Conservation (phyloP, 495 filamentous ascomycete species). For the Saxispiralis lemnorum region DNA sequence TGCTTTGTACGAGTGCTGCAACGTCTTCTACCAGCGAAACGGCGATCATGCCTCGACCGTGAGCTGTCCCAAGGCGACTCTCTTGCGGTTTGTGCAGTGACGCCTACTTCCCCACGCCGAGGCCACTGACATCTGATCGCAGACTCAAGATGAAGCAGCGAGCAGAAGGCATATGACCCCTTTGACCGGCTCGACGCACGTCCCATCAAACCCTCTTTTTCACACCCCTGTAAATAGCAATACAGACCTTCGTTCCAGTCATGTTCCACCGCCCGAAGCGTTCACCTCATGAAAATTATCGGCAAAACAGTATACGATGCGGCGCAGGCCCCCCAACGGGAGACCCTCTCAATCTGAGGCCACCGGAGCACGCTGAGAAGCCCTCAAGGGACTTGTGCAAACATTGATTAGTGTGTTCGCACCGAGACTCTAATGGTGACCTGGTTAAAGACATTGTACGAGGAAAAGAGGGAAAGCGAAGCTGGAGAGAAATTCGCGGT, state of each 20-base stretch:
- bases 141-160: conserved; percentile 75
- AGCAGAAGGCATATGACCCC: conserved; percentile 22
- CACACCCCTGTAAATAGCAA: no score
- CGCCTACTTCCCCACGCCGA: neutral
- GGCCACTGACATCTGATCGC: neutral
- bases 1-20: conserved; percentile 90
- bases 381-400: conserved; percentile 70
- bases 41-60: conserved; percentile 60
- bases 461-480: conserved; percentile 30
- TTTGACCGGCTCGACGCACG: neutral
- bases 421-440: conserved; percentile 99
- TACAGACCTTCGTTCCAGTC: no score
- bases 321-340: no score
- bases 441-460: conserved; percentile 61
- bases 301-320: neutral
- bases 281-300: no score
- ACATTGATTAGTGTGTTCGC: conserved; percentile 65
- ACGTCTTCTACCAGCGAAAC: conserved; percentile 63
- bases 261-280: no score
- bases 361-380: conserved; percentile 95
- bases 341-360: conserved; percentile 48
- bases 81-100: conserved; percentile 33
- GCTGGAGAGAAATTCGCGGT: neutral
- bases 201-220: no score
- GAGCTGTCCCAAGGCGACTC: conserved; percentile 69